Evolutionary conservation across 805 yeast genomes (phyloP), one percentile per base, ranked within the genome.

Genomic region (Metschnikowia bowlesiae): DNA sequence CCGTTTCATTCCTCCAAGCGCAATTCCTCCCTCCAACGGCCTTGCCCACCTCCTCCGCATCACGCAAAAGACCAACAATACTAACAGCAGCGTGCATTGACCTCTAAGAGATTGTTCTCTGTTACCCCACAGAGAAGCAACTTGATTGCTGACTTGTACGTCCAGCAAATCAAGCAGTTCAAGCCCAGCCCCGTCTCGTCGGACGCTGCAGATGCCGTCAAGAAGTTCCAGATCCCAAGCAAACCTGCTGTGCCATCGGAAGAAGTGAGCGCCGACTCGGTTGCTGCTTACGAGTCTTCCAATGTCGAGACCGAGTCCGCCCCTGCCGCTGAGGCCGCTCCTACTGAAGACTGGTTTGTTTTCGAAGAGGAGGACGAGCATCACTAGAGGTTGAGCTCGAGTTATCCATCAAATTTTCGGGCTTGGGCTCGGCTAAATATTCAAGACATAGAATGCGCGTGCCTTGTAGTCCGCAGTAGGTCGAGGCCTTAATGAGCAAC

Each of bases 141-240:
- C 79, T 76, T 87, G 67, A 71, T 91, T 66, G 80, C 88, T 69
- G 96, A 91, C 60, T 80, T 91, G 61, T 91, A 91, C 78, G 74
- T 92, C 66, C 83, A 80, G 69, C 96, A 91, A 73, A 77, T 94
- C 73, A 88, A 85, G 76, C 82, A 83, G 55, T 91, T 88, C 83
- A 89, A 90, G 79, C 91, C 96, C 67, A 80, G 85, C 52, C 83
- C 89, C 53, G 67, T 85, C 49, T 73, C 86, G 52, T 82, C 87
- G 52, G 76, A 80, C 58, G 96, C 87, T 60, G 85, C 92, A 55
- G 89, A 84, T 57, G 79, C 85, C 58, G 92, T 90, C 60, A 83
- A 85, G 73, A 82, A 87, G 62, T 94, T 96, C 94, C 71, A 77
- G 54, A 74, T 83, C 56, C 98, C 98, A 63, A 69, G 79, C 55